A percentile compares a stretch with the other conserved stretches of the same genome.
These are phyloP conservation scores for Radiomyces spectabilis DNA, from an alignment of 192 early-diverging fungal genomes.

Conservation along the genomic window DNA sequence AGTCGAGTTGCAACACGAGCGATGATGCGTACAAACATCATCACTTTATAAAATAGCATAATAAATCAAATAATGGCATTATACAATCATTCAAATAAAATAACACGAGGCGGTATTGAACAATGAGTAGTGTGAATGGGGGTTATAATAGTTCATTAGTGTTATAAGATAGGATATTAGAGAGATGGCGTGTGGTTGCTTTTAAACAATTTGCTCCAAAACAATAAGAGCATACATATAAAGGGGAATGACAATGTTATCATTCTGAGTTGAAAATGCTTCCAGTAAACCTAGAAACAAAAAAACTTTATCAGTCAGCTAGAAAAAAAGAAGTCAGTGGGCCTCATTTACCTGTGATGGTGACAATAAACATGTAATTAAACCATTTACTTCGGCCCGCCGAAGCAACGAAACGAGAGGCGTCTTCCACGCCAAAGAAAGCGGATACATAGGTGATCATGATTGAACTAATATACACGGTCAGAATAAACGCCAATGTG, in stretches of 20 bases:
- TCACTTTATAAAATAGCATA: too few species aligned
- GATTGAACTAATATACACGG: slow-evolving; percentile 47
- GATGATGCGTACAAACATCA: too few species aligned
- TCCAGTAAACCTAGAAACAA: slow-evolving; percentile 59
- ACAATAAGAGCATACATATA: slow-evolving; percentile 52
- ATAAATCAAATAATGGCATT: too few species aligned
- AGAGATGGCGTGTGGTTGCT: not conserved
- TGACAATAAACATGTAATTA: slow-evolving; percentile 16
- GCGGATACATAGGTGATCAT: slow-evolving; percentile 13
- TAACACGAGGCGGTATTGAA: too few species aligned
- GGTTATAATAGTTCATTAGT: not conserved
- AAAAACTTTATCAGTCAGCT: not conserved
- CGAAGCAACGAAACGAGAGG: slow-evolving; percentile 10
- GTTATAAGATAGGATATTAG: too few species aligned
- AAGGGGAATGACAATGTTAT: slow-evolving; percentile 88
- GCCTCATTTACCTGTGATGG: slow-evolving; percentile 30
- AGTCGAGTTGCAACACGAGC: not conserved
- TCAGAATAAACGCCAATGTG: slow-evolving; percentile 69
- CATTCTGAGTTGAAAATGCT: slow-evolving; percentile 88
- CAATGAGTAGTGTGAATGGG: not conserved
- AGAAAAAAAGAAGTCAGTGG: not conserved
- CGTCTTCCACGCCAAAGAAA: not conserved
- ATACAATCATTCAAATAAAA: too few species aligned
- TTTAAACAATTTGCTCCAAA: slow-evolving; percentile 10
- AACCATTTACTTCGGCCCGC: slow-evolving; percentile 24